These are phyloP conservation scores for Trichoderma sp. DNA, from an alignment of 2,329 filamentous ascomycete genomes.

Conservation along the genomic window DNA sequence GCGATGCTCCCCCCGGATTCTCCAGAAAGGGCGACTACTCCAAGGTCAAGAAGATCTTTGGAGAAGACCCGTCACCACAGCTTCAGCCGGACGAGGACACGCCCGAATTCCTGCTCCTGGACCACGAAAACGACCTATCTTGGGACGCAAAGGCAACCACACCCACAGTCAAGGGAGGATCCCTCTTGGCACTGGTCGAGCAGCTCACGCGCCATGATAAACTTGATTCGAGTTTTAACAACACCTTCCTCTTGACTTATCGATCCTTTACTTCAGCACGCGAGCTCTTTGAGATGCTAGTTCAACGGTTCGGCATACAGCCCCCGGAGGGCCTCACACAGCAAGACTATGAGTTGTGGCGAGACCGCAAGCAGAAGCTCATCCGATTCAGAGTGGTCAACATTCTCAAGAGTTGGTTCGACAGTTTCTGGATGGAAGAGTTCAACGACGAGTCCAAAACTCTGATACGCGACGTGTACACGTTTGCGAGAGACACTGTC, in stretches of 20 bases:
- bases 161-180: constrained; percentile 81
- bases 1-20: constrained; percentile 50
- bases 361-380: constrained; percentile 90
- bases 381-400: constrained; percentile 97
- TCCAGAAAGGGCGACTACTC: constrained; percentile 60
- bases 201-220: constrained; percentile 95
- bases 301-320: constrained; percentile 88
- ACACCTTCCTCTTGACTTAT: constrained; percentile 95
- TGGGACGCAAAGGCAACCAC: constrained; percentile 81
- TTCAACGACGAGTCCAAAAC: constrained; percentile 79
- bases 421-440: constrained; percentile 98
- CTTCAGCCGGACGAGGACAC: constrained; percentile 66
- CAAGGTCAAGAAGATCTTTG: constrained; percentile 65
- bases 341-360: constrained; percentile 81
- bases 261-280: constrained; percentile 88
- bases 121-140: constrained; percentile 83
- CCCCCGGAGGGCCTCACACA: constrained; percentile 77
- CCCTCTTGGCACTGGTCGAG: constrained; percentile 83
- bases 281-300: constrained; percentile 89
- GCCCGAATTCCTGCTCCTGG: constrained; percentile 80
- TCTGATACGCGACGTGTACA: constrained; percentile 83
- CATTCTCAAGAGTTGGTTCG: constrained; percentile 97
- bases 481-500: constrained; percentile 87
- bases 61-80: constrained; percentile 59
- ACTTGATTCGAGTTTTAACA: constrained; percentile 92